Percentiles rank a stretch among this genome's conserved stretches.
Evolutionary conservation across 192 early-diverging fungal genomes (phyloP).

Genomic region (Thoreauomyces humboldtii): DNA sequence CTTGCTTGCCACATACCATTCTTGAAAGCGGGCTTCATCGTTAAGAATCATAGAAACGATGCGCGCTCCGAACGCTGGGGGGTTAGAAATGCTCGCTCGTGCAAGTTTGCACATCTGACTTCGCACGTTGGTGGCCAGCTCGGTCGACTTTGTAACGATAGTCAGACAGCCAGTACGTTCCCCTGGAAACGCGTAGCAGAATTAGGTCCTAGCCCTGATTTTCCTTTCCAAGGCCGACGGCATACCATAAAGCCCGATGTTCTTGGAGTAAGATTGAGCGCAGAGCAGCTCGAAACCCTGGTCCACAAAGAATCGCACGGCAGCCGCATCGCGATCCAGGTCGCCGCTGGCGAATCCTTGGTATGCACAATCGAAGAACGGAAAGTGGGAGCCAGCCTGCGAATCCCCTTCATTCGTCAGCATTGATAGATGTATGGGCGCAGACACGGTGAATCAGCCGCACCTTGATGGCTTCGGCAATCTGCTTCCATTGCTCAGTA

Average conservation of each 20-base stretch:
- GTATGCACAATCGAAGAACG: constrained; percentile 99
- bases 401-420: too few species aligned
- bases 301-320: constrained; percentile 89
- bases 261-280: constrained; percentile 94
- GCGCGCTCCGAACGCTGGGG: constrained; percentile 85
- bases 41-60: constrained; percentile 83
- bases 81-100: constrained; percentile 86
- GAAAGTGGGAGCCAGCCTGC: constrained; percentile 59
- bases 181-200: constrained; percentile 33
- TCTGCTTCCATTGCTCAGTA: constrained; percentile 86
- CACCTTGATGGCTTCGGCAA: constrained; percentile 77
- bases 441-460: too few species aligned
- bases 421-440: not conserved
- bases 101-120: constrained; percentile 84
- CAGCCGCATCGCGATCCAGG: constrained; percentile 86
- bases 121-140: constrained; percentile 56
- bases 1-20: constrained; percentile 68
- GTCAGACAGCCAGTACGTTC: constrained; percentile 88
- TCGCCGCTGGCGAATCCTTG: constrained; percentile 96
- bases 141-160: constrained; percentile 59
- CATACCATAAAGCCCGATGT: constrained; percentile 93
- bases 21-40: constrained; percentile 69
- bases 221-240: not conserved
- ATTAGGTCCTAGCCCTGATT: too few species aligned
- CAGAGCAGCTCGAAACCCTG: constrained; percentile 90